These are phyloP conservation scores for Aspergillus fructus DNA, from an alignment of 2,329 filamentous ascomycete species.

Conservation along the genomic window DNA sequence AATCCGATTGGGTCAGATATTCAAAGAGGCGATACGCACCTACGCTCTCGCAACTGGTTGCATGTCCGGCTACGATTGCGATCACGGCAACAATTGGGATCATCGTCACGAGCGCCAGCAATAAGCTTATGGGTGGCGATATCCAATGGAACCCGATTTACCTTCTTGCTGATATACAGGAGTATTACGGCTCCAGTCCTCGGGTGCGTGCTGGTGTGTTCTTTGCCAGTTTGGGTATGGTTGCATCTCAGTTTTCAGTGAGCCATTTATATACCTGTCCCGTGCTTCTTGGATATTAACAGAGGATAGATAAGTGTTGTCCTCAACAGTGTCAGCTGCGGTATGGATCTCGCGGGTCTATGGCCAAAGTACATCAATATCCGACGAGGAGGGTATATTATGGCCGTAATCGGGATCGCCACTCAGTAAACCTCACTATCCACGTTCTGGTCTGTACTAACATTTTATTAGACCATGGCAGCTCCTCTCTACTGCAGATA, in stretches of 20 bases:
- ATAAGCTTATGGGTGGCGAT: slow-evolving; percentile 1
- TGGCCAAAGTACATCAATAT: slow-evolving; percentile 58
- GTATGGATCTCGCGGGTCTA: slow-evolving; percentile 55
- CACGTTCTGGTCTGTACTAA: neutral
- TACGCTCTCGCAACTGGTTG: slow-evolving; percentile 3
- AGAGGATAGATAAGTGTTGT: slow-evolving; percentile 38
- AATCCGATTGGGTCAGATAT: slow-evolving; percentile 4
- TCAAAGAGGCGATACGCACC: slow-evolving; percentile 5
- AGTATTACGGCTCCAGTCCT: slow-evolving; percentile 1
- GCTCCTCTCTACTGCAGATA: slow-evolving; percentile 46
- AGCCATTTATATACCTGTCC: too few relatives aligned
- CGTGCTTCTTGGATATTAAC: slow-evolving; percentile 33
- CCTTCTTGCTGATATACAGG: slow-evolving; percentile 3
- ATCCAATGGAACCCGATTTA: slow-evolving; percentile 9
- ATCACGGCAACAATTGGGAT: slow-evolving; percentile 3
- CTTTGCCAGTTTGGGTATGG: slow-evolving; percentile 24
- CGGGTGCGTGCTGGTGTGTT: slow-evolving; percentile 1
- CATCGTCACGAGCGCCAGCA: neutral
- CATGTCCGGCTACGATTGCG: neutral
- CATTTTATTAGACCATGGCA: slow-evolving; percentile 49
- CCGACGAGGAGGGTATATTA: slow-evolving; percentile 50
- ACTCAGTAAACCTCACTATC: neutral
- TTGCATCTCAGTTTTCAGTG: slow-evolving; percentile 46
- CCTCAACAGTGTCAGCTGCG: slow-evolving; percentile 28
- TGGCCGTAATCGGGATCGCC: slow-evolving; percentile 10